Evolutionary conservation across 108 stramenopile species (phyloP), one percentile per base, ranked within the genome.

Genomic region (Seminavis robusta): DNA sequence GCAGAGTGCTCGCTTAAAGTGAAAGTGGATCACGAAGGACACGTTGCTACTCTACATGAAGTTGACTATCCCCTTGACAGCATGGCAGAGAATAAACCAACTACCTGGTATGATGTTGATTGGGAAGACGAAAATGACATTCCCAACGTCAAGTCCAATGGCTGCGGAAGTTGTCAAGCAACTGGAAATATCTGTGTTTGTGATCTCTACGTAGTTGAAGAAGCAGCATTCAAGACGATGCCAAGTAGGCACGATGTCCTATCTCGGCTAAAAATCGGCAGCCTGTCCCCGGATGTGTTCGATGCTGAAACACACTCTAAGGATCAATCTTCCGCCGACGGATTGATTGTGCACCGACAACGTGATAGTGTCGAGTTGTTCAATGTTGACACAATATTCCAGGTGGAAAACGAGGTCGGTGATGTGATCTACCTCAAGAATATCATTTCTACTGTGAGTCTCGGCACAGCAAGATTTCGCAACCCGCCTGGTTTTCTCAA

Each of bases 401-500:
- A 75, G 46, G 68, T 81, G 4, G 34, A 6, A 2, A 57, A 76
- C 39, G 56, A 57, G 39, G 54, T 65, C 23, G 74, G 74, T 5
- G 47, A 65, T 16, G 63, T 46, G 3, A 45, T 58, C 16, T 71
- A 47, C 33, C 55, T 77, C 15, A 73, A 72, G 32, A 77, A 77
- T 41, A 26, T 59, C 10, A 23, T 23, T 13, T 77, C 79, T 16
- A 73, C 59, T 6, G 75, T 81, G 0, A 28, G 44, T 15, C 28
- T 86, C 7, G 46, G 52, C 17, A 67, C 67, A 9, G 69, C 56
- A 63, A 62, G 59, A 10, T 89, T 84, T 45, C 75, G 81, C 26
- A 84, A 85, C 42, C 71, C 81, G 34, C 74, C 76, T 11, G 65
- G 70, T 37, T 84, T 83, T 43, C 63, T 84, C 37, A n/a, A n/a